These are phyloP conservation scores for Babesia bovis DNA, from an alignment of 169 alveolate genomes.

Conservation along the genomic window DNA sequence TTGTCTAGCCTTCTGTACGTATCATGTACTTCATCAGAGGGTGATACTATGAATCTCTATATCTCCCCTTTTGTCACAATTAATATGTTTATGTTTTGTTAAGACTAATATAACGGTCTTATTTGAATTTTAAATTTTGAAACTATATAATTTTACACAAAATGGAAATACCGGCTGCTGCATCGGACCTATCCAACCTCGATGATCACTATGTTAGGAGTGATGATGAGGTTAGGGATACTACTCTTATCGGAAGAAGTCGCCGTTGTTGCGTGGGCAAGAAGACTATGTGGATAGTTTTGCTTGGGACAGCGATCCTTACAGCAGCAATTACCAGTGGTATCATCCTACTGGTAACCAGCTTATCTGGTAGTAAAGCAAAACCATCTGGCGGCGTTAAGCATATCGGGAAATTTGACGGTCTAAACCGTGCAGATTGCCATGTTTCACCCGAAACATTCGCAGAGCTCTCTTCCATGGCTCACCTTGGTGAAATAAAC, in stretches of 20 bases:
- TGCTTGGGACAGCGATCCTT: neutral
- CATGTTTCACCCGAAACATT: neutral
- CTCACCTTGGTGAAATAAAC: constrained; percentile 25
- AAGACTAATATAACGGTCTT: neutral
- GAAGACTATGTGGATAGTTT: neutral
- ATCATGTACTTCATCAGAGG: neutral
- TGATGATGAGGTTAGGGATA: neutral
- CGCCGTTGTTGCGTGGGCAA: neutral
- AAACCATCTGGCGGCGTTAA: neutral
- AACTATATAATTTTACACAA: neutral
- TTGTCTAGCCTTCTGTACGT: neutral
- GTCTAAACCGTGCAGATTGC: neutral
- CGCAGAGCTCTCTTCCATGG: constrained; percentile 20
- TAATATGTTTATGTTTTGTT: neutral
- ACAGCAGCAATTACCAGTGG: constrained; percentile 3
- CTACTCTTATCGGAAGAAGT: neutral
- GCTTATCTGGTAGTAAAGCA: neutral
- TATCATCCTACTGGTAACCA: neutral
- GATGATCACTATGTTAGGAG: constrained; percentile 24
- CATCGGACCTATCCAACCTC: constrained; percentile 1
- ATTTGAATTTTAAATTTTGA: neutral
- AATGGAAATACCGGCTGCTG: neutral
- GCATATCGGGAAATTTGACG: neutral
- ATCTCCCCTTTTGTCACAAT: neutral
- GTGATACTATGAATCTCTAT: neutral